Evolutionary conservation across 108 stramenopile genomes (phyloP), one percentile per base, ranked within the genome.

Genomic region (Epipyxis sp.): DNA sequence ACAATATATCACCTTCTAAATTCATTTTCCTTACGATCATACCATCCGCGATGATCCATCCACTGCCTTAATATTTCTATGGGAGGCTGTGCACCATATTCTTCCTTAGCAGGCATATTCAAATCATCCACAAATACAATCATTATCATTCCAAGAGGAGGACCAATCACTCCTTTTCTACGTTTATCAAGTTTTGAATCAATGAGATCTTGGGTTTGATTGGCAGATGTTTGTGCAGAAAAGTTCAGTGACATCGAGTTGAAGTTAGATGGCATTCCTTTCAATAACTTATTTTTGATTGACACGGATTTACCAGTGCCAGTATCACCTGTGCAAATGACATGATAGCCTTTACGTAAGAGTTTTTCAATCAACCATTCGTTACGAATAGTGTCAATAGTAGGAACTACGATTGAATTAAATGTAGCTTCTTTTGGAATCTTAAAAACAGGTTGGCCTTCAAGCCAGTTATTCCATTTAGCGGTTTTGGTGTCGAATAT

Each of bases 101-200:
- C 85, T 74, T 90, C 90, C 84, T 88, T 87, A 42, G 90, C 88
- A n/a, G 90, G 90, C 90, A 90, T 90, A 80, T 90, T 90, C 50
- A 90, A 82, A 58, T 90, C 90, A 61, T 90, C 90, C 39, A 90
- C 89, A 65, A 90, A 88, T 32, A 90, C 69, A 42, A 90, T 65
- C 58, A 82, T 76, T 1, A 50, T 87, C 39, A 74, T 85, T 35
- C 88, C 88, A 32, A 88, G 59, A 0, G 88, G 88, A 2, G 90
- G 87, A 30, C 90, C 90, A 27, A 88, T 78, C 32, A 89, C 87
- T 34, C 88, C 88, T 77, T 89, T 90, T 35, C 88, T 81, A 50
- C 88, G 69, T 79, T 88, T 90, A 72, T 89, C 86, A 35, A 88
- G 69, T 83, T 90, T 90, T 6, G 72, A 69, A 59, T 90, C 90